These are phyloP conservation scores for Botrytis porri DNA, from an alignment of 2,329 filamentous ascomycete genomes.

Conservation along the genomic window DNA sequence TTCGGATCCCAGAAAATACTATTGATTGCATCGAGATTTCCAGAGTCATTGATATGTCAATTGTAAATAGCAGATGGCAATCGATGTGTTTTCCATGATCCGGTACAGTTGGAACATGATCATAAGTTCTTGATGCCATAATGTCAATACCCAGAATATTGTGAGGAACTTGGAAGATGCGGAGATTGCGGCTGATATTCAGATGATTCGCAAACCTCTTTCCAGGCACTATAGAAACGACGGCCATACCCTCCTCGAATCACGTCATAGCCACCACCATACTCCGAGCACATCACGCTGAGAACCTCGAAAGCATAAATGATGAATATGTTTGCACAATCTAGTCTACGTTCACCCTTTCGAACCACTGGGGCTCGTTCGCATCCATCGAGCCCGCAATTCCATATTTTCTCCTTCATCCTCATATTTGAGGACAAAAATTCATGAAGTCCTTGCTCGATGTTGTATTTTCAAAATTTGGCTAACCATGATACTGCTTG, in stretches of 20 bases:
- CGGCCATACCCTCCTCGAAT: not conserved
- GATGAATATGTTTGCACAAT: not conserved
- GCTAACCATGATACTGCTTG: not conserved
- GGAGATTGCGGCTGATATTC: not conserved
- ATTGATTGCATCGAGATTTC: not conserved
- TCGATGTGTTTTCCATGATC: not conserved
- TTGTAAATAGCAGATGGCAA: not conserved
- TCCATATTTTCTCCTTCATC: not conserved
- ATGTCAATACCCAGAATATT: not conserved
- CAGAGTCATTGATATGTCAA: not conserved
- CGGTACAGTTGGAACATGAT: not conserved
- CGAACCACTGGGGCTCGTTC: not conserved
- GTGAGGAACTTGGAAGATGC: not conserved
- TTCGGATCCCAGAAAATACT: not conserved
- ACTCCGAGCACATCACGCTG: no score
- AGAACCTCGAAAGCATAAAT: not conserved
- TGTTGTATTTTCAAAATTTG: accelerated
- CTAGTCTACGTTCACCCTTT: not conserved
- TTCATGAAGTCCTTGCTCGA: no score
- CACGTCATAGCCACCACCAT: not conserved
- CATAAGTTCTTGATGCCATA: not conserved
- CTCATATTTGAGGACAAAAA: not conserved
- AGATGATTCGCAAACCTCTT: not conserved
- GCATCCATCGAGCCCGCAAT: not conserved
- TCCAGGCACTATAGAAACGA: not conserved